phyloP scores from a whole-genome alignment of 208 protist genomes.

The Trypanosoma boissoni region DNA sequence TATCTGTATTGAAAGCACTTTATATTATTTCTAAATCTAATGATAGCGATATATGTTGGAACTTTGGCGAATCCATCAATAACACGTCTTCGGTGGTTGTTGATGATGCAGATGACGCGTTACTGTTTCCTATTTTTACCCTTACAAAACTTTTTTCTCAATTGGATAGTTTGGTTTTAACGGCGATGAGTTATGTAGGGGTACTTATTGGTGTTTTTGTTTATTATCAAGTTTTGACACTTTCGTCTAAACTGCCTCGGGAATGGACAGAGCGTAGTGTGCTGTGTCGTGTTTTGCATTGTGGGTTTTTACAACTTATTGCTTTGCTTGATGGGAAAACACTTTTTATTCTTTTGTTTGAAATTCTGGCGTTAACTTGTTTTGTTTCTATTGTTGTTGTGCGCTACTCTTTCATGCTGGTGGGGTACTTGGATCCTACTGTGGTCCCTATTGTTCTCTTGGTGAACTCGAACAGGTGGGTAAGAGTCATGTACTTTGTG shows the following conservation, averaged over 20 bases:
- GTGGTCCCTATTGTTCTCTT: background rate
- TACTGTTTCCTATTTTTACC: conserved; percentile 23
- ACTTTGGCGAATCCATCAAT: conserved; percentile 7
- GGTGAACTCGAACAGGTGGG: background rate
- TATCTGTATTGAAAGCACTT: conserved; percentile 17
- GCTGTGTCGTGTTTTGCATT: conserved; percentile 2
- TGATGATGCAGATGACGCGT: conserved; percentile 16
- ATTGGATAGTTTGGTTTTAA: conserved; percentile 15
- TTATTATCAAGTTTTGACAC: background rate
- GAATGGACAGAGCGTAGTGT: conserved; percentile 11
- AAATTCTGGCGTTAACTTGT: background rate
- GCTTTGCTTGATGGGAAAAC: background rate
- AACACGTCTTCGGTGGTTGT: background rate
- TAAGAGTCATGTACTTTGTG: conserved; percentile 2
- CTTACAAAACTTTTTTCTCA: conserved; percentile 17
- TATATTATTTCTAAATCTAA: conserved; percentile 8
- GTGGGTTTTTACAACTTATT: conserved; percentile 11
- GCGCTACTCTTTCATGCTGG: background rate
- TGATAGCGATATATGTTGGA: conserved; percentile 14
- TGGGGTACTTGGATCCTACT: background rate
- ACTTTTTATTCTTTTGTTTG: background rate
- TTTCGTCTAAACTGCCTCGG: background rate
- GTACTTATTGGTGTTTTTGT: conserved; percentile 9
- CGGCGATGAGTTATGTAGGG: conserved; percentile 12
- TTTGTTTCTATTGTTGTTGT: background rate